A percentile compares a stretch with the other conserved stretches of the same genome.
Evolutionary conservation across 495 filamentous ascomycete species (phyloP).

Genomic region (Lentithecium fluviatile): DNA sequence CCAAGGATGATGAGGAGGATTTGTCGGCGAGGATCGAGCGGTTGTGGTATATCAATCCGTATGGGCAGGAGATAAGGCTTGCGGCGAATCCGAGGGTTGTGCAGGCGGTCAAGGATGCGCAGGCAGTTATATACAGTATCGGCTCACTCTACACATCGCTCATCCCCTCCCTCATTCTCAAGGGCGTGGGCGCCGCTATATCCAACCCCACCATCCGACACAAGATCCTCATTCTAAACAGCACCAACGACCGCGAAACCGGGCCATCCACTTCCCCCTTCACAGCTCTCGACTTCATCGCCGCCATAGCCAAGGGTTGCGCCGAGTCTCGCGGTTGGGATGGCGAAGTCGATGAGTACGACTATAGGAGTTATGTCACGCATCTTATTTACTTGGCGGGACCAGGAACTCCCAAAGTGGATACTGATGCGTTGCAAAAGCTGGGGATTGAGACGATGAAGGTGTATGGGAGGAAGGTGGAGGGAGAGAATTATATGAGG

Average conservation of each 20-base stretch:
- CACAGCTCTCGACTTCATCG: slow-evolving; percentile 73
- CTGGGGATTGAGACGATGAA: slow-evolving; percentile 75
- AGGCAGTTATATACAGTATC: slow-evolving; percentile 82
- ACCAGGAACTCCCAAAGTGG: slow-evolving; percentile 65
- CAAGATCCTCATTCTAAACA: slow-evolving; percentile 86
- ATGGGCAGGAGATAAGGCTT: slow-evolving; percentile 84
- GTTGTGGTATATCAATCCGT: slow-evolving; percentile 97
- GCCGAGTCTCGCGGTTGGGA: slow-evolving; percentile 47
- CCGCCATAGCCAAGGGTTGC: slow-evolving; percentile 70
- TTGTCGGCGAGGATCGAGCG: slow-evolving; percentile 74
- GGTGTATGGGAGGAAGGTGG: slow-evolving; percentile 68
- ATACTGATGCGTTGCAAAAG: slow-evolving; percentile 59
- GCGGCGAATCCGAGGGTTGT: slow-evolving; percentile 77
- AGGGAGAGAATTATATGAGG: slow-evolving; percentile 54
- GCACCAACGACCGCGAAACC: slow-evolving; percentile 80
- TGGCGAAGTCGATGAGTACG: slow-evolving; percentile 20
- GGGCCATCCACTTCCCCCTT: slow-evolving; percentile 61
- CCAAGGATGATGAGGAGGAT: slow-evolving; percentile 65
- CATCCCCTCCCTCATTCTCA: slow-evolving; percentile 69
- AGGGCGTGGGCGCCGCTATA: slow-evolving; percentile 58
- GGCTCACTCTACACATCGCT: slow-evolving; percentile 76
- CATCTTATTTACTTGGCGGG: slow-evolving; percentile 83
- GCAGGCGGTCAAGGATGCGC: slow-evolving; percentile 58
- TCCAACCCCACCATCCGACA: slow-evolving; percentile 51
- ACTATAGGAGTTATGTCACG: slow-evolving; percentile 64